Evolutionary conservation across 2,329 filamentous ascomycete genomes (phyloP), one percentile per base, ranked within the genome.

Genomic region (Ceratocystiopsis brevicomis): DNA sequence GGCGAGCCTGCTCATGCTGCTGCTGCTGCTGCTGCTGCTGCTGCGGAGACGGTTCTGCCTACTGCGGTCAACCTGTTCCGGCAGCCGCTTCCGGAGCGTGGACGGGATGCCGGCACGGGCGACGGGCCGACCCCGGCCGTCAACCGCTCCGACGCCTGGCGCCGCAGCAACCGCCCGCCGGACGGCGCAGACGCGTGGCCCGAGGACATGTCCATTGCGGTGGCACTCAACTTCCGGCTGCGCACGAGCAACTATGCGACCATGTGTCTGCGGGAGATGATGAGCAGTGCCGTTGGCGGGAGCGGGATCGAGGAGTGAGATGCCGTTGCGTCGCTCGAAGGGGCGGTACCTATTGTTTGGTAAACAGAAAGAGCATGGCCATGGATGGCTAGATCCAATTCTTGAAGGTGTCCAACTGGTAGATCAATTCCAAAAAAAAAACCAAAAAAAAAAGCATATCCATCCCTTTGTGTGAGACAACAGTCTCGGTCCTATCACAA

Each of bases 181-280:
- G 50, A 44, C 6, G 41, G 41, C 15, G 36, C n/a, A 6, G 38
- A 41, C n/a, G 19, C 6, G 11, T 30, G 25, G 25, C 25, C 25
- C 25, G 52, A 54, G 15, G 51, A 52, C 21, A 48, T 52, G 43
- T 56, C 59, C 47, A 54, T 61, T 46, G 58, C 58, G 16, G 59
- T 61, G 9, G 52, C 56, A 9, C 54, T 61, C 32, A 59, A 59
- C 45, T 60, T 61, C 45, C 54, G 57, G 34, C 51, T 61, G 9
- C 55, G 53, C 41, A 46, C 53, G 15, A 61, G 59, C 53, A 60
- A 59, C 50, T 61, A 61, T 38, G 59, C 59, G 2, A 61, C 59
- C 14, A 52, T 61, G 44, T 57, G 59, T 18, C 53, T 61, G 19
- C 56, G 59, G 2, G 59, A 61, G 50, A 55, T 61, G 44, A 56